Percentiles rank a stretch among this genome's conserved stretches.
Evolutionary conservation across 495 filamentous ascomycete species (phyloP).

Genomic region (Xylaria grammica): DNA sequence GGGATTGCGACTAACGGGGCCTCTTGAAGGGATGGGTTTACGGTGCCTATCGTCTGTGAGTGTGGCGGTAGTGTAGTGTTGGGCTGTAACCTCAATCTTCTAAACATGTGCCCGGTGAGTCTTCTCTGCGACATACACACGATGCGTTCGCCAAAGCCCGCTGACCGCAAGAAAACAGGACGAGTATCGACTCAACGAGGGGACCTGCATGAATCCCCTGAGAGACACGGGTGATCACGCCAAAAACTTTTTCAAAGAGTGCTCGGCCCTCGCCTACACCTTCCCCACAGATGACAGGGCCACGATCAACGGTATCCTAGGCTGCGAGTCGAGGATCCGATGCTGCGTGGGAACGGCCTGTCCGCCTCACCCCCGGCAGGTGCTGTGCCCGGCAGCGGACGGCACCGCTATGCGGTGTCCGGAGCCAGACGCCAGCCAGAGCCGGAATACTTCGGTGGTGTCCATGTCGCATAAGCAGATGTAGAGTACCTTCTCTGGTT

Average conservation of each 20-base stretch:
- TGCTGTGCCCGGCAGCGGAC: slow-evolving; percentile 23
- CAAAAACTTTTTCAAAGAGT: slow-evolving; percentile 27
- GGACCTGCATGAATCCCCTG: slow-evolving; percentile 31
- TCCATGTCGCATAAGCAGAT: too few species aligned
- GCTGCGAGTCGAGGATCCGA: slow-evolving; percentile 23
- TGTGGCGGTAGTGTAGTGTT: slow-evolving; percentile 21
- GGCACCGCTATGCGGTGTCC: slow-evolving; percentile 1
- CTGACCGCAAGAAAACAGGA: slow-evolving; percentile 20
- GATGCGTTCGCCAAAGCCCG: background rate
- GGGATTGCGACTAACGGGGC: slow-evolving; percentile 9
- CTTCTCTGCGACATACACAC: background rate
- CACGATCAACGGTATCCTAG: slow-evolving; percentile 26
- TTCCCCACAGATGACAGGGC: slow-evolving; percentile 30
- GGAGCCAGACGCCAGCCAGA: too few species aligned
- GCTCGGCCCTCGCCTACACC: slow-evolving; percentile 30
- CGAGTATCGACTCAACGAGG: slow-evolving; percentile 23
- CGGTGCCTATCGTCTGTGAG: slow-evolving; percentile 35
- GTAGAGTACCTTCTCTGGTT: too few species aligned
- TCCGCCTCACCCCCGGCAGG: slow-evolving; percentile 27
- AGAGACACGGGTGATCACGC: slow-evolving; percentile 16
- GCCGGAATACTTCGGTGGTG: too few species aligned
- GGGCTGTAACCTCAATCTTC: slow-evolving; percentile 34
- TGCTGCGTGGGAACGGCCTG: slow-evolving; percentile 35
- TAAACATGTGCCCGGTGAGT: slow-evolving; percentile 32
- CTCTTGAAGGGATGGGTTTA: slow-evolving; percentile 30